A percentile compares a stretch with the other conserved stretches of the same genome.
Evolutionary conservation across 2,329 filamentous ascomycete genomes (phyloP).

Genomic region (Penicillium paneum): DNA sequence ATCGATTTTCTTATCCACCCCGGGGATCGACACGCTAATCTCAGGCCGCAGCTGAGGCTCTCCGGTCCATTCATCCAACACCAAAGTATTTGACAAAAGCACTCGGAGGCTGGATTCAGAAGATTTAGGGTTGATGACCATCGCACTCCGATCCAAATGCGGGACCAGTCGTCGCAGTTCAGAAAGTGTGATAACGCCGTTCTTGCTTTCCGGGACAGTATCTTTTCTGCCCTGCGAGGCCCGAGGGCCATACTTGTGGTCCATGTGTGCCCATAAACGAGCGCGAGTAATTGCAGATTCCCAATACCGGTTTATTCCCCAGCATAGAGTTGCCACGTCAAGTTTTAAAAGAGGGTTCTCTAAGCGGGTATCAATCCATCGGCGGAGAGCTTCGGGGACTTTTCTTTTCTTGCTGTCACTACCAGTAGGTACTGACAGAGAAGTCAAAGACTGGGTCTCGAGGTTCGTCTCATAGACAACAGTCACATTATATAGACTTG

Average conservation of each 20-base stretch:
- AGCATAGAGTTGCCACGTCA: conserved; percentile 42
- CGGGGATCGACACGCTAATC: conserved; percentile 31
- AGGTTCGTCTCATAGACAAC: conserved; percentile 37
- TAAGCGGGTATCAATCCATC: conserved; percentile 37
- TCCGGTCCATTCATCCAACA: conserved; percentile 41
- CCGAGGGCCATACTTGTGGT: conserved; percentile 22
- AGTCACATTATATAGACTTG: conserved; percentile 32
- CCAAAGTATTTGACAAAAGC: conserved; percentile 35
- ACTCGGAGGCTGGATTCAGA: conserved; percentile 17
- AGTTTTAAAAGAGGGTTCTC: conserved; percentile 35
- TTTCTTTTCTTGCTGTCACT: conserved; percentile 17
- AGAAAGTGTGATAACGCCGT: conserved; percentile 19
- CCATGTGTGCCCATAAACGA: conserved; percentile 36
- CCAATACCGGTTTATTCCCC: conserved; percentile 44
- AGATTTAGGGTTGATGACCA: conserved; percentile 29
- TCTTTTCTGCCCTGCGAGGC: conserved; percentile 12
- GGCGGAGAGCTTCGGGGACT: conserved; percentile 30
- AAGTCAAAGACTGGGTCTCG: conserved; percentile 34
- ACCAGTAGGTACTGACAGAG: conserved; percentile 27
- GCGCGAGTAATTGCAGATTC: conserved; percentile 39
- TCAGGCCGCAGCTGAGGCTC: conserved; percentile 39
- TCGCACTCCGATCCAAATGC: conserved; percentile 37
- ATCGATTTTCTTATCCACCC: conserved; percentile 30
- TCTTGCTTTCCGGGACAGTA: not conserved
- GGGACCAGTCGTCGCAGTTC: conserved; percentile 31